Evolutionary conservation across 805 yeast species (phyloP).

Genomic region (Maudiozyma serrabonitensis): DNA sequence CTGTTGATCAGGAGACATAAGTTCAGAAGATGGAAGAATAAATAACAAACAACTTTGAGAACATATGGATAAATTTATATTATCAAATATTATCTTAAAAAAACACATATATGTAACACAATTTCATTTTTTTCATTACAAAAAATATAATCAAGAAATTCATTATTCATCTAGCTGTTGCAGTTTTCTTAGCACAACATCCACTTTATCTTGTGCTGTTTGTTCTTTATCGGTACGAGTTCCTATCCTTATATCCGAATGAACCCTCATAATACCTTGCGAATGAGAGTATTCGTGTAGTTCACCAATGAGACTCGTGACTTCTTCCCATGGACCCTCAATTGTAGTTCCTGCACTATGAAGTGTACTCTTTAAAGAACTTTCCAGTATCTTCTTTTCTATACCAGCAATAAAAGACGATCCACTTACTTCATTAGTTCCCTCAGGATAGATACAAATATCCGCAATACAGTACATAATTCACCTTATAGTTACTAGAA

Average conservation of each 20-base stretch:
- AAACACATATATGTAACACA: too few species aligned
- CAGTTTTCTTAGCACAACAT: slow-evolving; percentile 46
- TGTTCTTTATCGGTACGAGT: slow-evolving; percentile 71
- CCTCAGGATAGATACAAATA: slow-evolving; percentile 79
- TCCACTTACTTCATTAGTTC: slow-evolving; percentile 69
- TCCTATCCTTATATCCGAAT: slow-evolving; percentile 79
- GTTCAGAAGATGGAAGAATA: background rate
- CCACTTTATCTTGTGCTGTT: slow-evolving; percentile 62
- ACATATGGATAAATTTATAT: background rate
- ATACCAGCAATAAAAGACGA: slow-evolving; percentile 69
- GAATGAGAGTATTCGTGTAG: slow-evolving; percentile 65
- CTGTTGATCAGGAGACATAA: background rate
- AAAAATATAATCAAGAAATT: too few species aligned
- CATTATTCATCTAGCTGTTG: background rate
- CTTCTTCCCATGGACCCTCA: slow-evolving; percentile 89
- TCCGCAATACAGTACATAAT: slow-evolving; percentile 67
- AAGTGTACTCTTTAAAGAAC: slow-evolving; percentile 55
- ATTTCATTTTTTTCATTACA: too few species aligned
- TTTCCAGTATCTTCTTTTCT: slow-evolving; percentile 51
- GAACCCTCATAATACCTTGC: slow-evolving; percentile 67
- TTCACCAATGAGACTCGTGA: slow-evolving; percentile 66
- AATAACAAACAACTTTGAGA: background rate
- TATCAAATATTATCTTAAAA: too few species aligned
- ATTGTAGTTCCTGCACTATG: slow-evolving; percentile 92
- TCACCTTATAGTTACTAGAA: slow-evolving; percentile 3